Conservation (phyloP, 768 basidiomycete genomes). For the Strobilomyces dryophilus region DNA sequence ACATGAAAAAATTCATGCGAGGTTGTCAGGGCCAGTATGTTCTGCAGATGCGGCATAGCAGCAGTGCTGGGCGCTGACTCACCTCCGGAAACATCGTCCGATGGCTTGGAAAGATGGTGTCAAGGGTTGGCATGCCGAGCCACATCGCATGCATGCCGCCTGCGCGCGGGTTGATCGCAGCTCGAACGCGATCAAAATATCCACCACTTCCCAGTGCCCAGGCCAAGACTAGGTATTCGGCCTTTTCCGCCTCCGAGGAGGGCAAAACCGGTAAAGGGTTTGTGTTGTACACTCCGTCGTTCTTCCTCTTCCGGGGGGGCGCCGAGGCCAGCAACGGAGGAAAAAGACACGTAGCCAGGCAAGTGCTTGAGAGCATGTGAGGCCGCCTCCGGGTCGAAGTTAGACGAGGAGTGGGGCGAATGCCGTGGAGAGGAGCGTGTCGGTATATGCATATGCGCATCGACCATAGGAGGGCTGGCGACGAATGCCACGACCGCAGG, state of each 20-base stretch:
- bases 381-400: constrained; percentile 62
- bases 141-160: constrained; percentile 6
- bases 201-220: constrained; percentile 33
- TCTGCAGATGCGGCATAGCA: constrained; percentile 5
- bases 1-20: constrained; percentile 6
- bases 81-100: constrained; percentile 12
- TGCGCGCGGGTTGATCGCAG: not conserved
- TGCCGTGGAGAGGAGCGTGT: constrained; percentile 11
- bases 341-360: constrained; percentile 66
- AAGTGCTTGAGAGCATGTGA: constrained; percentile 52
- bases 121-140: constrained; percentile 8
- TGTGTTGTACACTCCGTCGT: constrained; percentile 24
- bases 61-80: constrained; percentile 19
- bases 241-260: constrained; percentile 16
- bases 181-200: constrained; percentile 18
- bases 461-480: constrained; percentile 14
- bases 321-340: constrained; percentile 63
- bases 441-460: constrained; percentile 8
- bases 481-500: constrained; percentile 23
- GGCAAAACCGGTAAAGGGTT: constrained; percentile 14
- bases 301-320: constrained; percentile 49
- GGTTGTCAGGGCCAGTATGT: constrained; percentile 3
- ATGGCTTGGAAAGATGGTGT: constrained; percentile 1
- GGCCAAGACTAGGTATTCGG: constrained; percentile 21
- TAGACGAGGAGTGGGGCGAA: constrained; percentile 23